A percentile compares a stretch with the other conserved stretches of the same genome.
phyloP scores from a whole-genome alignment of 257 asterid genomes.

The Solanum corneliomulleri region DNA sequence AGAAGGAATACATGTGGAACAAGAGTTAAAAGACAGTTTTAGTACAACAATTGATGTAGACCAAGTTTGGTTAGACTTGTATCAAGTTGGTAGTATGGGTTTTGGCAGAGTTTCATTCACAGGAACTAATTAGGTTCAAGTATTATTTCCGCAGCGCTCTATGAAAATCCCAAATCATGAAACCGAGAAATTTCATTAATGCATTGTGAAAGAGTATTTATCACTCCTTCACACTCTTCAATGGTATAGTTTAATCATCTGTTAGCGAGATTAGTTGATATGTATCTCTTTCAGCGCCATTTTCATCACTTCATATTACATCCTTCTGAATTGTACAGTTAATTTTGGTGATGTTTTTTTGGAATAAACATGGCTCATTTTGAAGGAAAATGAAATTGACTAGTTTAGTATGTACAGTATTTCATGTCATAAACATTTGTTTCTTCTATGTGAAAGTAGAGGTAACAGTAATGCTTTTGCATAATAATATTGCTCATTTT shows the following conservation, averaged over 20 bases:
- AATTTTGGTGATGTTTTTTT: not conserved
- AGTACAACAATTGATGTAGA: slow-evolving; percentile 43
- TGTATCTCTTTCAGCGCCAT: not conserved
- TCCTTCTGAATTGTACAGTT: not conserved
- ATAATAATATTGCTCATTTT: not conserved
- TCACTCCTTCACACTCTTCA: not conserved
- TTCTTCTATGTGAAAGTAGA: not conserved
- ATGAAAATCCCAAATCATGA: not conserved
- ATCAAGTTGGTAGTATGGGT: slow-evolving; percentile 64
- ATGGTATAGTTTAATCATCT: not conserved
- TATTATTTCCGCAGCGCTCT: not conserved
- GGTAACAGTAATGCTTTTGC: not conserved
- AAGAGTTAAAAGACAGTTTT: slow-evolving; percentile 18
- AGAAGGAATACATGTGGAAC: slow-evolving; percentile 18
- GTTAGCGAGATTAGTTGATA: not conserved
- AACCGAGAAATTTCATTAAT: not conserved
- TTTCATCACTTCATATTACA: not conserved
- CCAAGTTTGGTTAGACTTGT: slow-evolving; percentile 57
- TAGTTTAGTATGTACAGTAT: not conserved
- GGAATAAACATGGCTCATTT: not conserved
- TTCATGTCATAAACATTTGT: not conserved
- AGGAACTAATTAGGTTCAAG: slow-evolving; percentile 15
- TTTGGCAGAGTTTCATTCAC: slow-evolving; percentile 90
- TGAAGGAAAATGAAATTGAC: not conserved
- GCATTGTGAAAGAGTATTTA: not conserved